Base-by-base conservation (phyloP, 2,329 filamentous ascomycete genomes). In the Hypocrella siamensis region DNA sequence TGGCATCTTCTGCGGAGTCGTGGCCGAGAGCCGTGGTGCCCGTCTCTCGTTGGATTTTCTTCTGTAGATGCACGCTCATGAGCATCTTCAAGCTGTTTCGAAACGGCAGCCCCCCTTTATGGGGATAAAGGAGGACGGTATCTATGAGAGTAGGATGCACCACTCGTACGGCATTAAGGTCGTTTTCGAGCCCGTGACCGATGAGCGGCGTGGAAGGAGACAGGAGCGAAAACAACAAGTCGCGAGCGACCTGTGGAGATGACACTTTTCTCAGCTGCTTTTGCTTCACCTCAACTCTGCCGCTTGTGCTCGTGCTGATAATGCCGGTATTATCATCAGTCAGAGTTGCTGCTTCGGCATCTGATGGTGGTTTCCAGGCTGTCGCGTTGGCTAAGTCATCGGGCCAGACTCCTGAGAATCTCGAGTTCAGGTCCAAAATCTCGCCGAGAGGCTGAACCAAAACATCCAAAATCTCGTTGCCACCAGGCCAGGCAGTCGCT, bases 181-280 rank as follows among this genome's bases (percentile, higher is more conserved):
- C 90, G 48, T 98, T 98, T 46, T 98, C 90, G 7, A 96, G 71
- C 1, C 84, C 86, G 51, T 98, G 90, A 0, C 90, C 90, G 29
- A 98, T 81, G 1, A 98, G 57, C 0, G 86, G 81, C 0, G 86
- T 98, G 0, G 67, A 58, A 0, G 84, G 80, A 2, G 75, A 68
- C 31, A 98, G 66, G 32, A 81, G 65, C 0, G 69, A 66, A 53
- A 93, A 83, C 7, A 98, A 67, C 0, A 94, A 64, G 2, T 73
- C 62, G 7, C 90, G 77, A 1, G 90, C 90, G 18, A 61, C 67
- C 16, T 71, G 60, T 0, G 86, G 86, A 0, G 79, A 85, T 1
- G 74, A 60, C 7, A 92, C 83, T 28, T 93, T 79, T 32, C 70
- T 73, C 22, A 93, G 63, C 19, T 58, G 57, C 24, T 54, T 58